Evolutionary conservation across 306 rosid species (phyloP).

Genomic region (Cucurbita moschata): DNA sequence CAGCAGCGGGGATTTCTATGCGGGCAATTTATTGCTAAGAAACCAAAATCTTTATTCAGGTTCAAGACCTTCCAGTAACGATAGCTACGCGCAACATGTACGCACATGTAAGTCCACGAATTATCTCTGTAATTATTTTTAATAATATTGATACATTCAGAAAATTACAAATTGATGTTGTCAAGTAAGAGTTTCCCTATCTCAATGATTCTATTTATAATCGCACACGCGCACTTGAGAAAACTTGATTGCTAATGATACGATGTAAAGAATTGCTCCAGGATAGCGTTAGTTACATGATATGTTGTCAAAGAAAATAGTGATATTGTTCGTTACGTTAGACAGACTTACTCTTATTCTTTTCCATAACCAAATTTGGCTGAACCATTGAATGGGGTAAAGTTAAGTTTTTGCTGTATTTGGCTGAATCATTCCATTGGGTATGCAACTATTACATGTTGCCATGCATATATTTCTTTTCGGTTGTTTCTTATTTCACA

Average conservation of each 20-base stretch:
- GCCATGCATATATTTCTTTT: too few relatives aligned
- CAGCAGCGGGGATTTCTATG: slow-evolving; percentile 13
- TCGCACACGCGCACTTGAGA: not conserved
- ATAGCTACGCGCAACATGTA: slow-evolving; percentile 21
- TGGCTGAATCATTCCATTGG: not conserved
- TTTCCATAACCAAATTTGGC: not conserved
- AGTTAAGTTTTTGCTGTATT: not conserved
- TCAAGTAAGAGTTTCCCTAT: not conserved
- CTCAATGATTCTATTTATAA: not conserved
- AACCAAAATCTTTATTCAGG: slow-evolving; percentile 17
- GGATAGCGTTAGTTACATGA: not conserved
- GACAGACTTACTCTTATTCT: not conserved
- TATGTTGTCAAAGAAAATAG: not conserved
- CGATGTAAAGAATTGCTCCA: not conserved
- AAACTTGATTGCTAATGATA: not conserved
- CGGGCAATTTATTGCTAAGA: slow-evolving; percentile 19
- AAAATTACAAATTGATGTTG: not conserved
- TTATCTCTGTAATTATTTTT: not conserved
- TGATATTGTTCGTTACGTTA: not conserved
- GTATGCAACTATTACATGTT: not conserved
- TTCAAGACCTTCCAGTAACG: slow-evolving; percentile 21
- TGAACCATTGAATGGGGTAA: not conserved
- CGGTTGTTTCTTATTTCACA: not conserved
- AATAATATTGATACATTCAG: not conserved
- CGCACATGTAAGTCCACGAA: slow-evolving; percentile 26